Base-by-base conservation (phyloP, 1,284 basidiomycete species). In the Mycena sp. region DNA sequence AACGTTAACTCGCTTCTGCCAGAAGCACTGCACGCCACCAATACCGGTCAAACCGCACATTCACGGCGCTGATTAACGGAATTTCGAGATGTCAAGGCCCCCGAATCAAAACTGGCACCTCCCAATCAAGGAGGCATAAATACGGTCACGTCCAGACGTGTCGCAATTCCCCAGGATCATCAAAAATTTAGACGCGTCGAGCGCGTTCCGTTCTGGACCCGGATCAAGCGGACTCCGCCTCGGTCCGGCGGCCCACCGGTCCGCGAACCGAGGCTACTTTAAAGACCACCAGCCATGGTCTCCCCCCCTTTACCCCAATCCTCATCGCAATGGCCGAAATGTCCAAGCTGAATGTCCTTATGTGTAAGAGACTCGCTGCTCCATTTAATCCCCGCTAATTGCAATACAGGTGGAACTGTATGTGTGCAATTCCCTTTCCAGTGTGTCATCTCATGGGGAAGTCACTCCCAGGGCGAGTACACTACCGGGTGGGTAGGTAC, bases 401-500 rank as follows among this genome's bases (percentile, higher is more conserved):
- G 43, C 38, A 21, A 58, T 52, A 21, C 64, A 90, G 89, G 90
- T 73, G 90, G 89, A 70, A 89, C 90, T 41, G 60, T 64, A 87
- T 87, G 73, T 71, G 83, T 76, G 28, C 41, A 12, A 23, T 41
- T 37, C 29, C 44, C 41, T 46, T 30, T 45, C n/a, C 14, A 35
- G 7, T 35, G 14, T 35, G 32, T n/a, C n/a, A n/a, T n/a, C n/a
- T n/a, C n/a, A n/a, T n/a, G n/a, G n/a, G n/a, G n/a, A n/a, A n/a
- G n/a, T 23, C 29, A 43, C n/a, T 25, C 26, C 26, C 32, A 91
- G 89, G 92, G 92, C 50, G 92, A 96, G 81, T 96, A 97, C 78
- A 97, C 95, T 61, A 97, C 95, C 55, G 95, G 95, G 74, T 96
- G 93, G 90, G 95, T 94, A 5, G 90, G 88, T 17, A 87, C 89